Base-by-base conservation (phyloP, 2,329 filamentous ascomycete genomes). In the Bimuria novae-zelandiae region DNA sequence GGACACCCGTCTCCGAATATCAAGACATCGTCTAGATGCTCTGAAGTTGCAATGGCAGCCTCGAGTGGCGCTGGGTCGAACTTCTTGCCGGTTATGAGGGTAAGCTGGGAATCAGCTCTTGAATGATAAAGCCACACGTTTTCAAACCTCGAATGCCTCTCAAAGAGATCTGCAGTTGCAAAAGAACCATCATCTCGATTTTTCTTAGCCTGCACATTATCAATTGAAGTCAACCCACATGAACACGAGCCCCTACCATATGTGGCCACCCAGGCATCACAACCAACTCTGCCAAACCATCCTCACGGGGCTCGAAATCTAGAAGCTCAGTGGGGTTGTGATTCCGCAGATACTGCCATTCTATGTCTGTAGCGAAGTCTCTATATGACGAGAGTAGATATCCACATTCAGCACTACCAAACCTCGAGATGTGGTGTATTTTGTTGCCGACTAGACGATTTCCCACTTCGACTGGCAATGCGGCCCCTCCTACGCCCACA, bases 21-120 rank as follows among this genome's bases (percentile, higher is more conserved):
- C 19, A 88, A 69, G 0, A 80, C 81, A 51, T 87, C 84, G 2
- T 74, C 65, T 0, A 88, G 59, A 1, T 79, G 23, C 1, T 68
- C 58, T 0, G 77, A 78, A 1, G 78, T 74, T 1, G 77, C 68
- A 4, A 88, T 78, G 0, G 75, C 76, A 2, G 78, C 80, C 65
- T 89, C 86, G 3, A 88, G 66, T 0, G 82, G 81, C 1, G 81
- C 80, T 1, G 86, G 85, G 59, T 88, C 84, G 54, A 89, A 87
- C 59, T 89, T 89, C 74, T 88, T 88, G 2, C 86, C 86, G 6
- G 85, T 89, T 8, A 83, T 74, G 3, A 89, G 76, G 0, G 82
- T 83, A 30, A 89, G 77, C 47, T 84, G 84, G 3, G 82, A 79
- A 59, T 89, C 87, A 0, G 80, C 79, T 33, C 86, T 76, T 1